Base-by-base conservation (phyloP, 805 yeast genomes). In the Metschnikowia amazonensis region DNA sequence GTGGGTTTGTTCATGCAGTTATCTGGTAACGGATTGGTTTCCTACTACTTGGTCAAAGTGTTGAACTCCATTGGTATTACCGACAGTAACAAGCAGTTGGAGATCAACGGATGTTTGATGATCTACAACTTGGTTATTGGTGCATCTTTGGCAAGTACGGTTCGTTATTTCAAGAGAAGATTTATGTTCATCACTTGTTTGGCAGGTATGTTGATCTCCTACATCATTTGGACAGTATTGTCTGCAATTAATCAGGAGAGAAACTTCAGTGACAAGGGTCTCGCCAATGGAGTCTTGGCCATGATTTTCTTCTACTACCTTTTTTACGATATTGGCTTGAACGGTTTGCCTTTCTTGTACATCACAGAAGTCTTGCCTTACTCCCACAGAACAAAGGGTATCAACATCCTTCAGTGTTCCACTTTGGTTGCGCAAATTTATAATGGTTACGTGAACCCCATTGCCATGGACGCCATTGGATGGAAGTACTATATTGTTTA, bases 51-150 rank as follows among this genome's bases (percentile, higher is more conserved):
- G 50, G 64, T 69, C 47, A 67, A 70, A 53, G 83, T 80, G 11
- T 67, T 79, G 51, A 57, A 62, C 47, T 71, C 79, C 21, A 76
- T 79, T 57, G 82, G 84, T 47, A 74, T 79, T 54, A 75, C 76
- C 38, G 67, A 65, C n/a, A 43, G 46, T 9, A 47, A 43, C 35
- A 43, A 16, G 28, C 79, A 78, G 60, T 67, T 77, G 45, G 58
- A 72, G 42, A 70, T 77, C 57, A 78, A 79, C 57, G 81, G 77
- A 45, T 72, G 74, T 48, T 67, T 51, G 48, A 51, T 51, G 55
- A 51, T 51, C 17, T 51, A 51, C 43, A 50, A 76, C 64, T 69
- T 70, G 52, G 65, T 61, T 18, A 50, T 63, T 42, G 56, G 69
- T 8, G 36, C 48, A 33, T 40, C 45, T 9, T 32, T 48, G 43